Percentiles rank a stretch among this genome's conserved stretches.
Conservation (phyloP, 1,284 basidiomycete genomes). For the Tausonia pullulans region DNA sequence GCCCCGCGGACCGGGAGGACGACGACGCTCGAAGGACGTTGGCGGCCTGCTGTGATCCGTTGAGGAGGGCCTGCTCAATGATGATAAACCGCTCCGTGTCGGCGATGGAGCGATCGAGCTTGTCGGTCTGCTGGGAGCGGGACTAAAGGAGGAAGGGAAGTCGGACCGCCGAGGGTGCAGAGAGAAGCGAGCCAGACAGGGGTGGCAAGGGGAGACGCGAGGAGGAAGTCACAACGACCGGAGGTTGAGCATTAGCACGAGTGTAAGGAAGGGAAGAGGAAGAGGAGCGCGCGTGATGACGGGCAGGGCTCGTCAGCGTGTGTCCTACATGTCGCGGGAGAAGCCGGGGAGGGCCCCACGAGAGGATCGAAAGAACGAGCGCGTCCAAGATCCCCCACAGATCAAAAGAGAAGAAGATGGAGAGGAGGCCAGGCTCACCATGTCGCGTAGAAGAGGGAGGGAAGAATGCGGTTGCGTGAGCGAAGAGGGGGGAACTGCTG, state of each 20-base stretch:
- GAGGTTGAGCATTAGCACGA: not conserved
- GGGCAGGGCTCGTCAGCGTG: not conserved
- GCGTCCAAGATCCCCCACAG: not conserved
- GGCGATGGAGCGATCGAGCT: conserved; percentile 15
- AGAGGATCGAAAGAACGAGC: not conserved
- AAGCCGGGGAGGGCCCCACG: not conserved
- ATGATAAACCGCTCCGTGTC: conserved; percentile 17
- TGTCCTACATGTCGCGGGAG: not conserved
- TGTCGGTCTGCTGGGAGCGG: conserved; percentile 1
- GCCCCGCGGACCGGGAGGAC: conserved; percentile 2
- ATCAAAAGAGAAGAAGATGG: not conserved
- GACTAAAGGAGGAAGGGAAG: no score
- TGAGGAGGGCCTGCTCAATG: conserved; percentile 15
- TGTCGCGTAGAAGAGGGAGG: not conserved
- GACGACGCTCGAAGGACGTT: conserved; percentile 8
- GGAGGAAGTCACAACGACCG: no score
- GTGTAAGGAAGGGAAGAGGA: not conserved
- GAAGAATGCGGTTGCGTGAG: not conserved
- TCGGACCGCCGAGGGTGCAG: no score
- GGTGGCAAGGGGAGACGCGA: no score
- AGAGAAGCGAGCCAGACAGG: no score
- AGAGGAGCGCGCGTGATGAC: not conserved
- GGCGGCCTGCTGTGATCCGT: conserved; percentile 9
- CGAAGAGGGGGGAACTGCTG: no score
- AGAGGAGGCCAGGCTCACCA: not conserved